Percentiles rank a stretch among this genome's conserved stretches.
Evolutionary conservation across 1,139 yeast species (phyloP).

Genomic region (Yamadazyma diddensiae): DNA sequence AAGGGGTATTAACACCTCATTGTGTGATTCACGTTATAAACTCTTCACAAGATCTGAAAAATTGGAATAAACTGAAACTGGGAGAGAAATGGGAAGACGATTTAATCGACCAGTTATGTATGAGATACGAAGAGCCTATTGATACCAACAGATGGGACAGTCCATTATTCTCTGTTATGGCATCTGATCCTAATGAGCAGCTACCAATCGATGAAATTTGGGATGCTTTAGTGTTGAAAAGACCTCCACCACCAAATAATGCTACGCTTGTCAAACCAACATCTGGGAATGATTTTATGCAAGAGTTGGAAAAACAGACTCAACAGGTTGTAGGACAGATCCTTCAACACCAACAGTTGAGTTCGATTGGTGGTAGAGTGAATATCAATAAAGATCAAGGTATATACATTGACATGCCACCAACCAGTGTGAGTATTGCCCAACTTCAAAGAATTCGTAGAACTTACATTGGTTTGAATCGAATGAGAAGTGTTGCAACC

Average conservation of each 20-base stretch:
- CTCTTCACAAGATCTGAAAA: slow-evolving; percentile 56
- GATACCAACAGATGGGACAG: slow-evolving; percentile 89
- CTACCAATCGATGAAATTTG: slow-evolving; percentile 70
- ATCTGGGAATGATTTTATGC: slow-evolving; percentile 68
- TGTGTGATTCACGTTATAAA: slow-evolving; percentile 79
- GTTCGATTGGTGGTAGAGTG: slow-evolving; percentile 51
- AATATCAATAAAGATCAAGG: slow-evolving; percentile 35
- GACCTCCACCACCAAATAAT: slow-evolving; percentile 71
- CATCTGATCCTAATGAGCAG: slow-evolving; percentile 48
- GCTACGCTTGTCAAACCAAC: slow-evolving; percentile 76
- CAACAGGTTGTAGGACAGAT: slow-evolving; percentile 58
- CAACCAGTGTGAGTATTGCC: slow-evolving; percentile 62
- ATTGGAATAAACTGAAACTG: slow-evolving; percentile 48
- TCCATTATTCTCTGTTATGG: slow-evolving; percentile 73
- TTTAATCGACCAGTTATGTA: slow-evolving; percentile 64
- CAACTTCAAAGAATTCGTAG: slow-evolving; percentile 82
- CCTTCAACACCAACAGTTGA: slow-evolving; percentile 58
- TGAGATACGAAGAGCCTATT: slow-evolving; percentile 94
- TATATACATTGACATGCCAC: slow-evolving; percentile 59
- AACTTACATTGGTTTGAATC: slow-evolving; percentile 73
- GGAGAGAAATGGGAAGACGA: slow-evolving; percentile 62
- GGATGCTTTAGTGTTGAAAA: slow-evolving; percentile 62
- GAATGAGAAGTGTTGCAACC: slow-evolving; percentile 68
- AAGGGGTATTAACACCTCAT: slow-evolving; percentile 76
- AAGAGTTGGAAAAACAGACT: slow-evolving; percentile 74